A percentile compares a stretch with the other conserved stretches of the same genome.
Conservation (phyloP, 139 green algal genomes). For the Tetradesmus lagerheimii region DNA sequence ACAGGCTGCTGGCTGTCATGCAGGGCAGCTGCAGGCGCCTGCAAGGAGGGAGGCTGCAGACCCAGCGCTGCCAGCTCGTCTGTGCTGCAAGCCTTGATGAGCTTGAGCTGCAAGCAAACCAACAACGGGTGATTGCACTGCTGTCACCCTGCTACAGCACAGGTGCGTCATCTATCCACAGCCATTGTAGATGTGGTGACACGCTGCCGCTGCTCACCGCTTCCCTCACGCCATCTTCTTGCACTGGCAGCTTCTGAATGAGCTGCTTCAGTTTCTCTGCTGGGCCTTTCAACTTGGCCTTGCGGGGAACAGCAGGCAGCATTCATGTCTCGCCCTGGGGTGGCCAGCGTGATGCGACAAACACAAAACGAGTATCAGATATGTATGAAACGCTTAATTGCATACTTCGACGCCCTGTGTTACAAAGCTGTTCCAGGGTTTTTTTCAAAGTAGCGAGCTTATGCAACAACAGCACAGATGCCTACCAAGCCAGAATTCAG, state of each 20-base stretch:
- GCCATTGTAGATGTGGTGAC: neutral
- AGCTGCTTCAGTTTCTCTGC: slow-evolving; percentile 11
- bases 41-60: slow-evolving; percentile 58
- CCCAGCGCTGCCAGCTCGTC: slow-evolving; percentile 54
- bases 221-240: neutral
- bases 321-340: neutral
- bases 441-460: neutral
- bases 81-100: slow-evolving; percentile 48
- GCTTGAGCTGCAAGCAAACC: slow-evolving; percentile 9
- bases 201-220: neutral
- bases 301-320: neutral
- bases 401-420: neutral
- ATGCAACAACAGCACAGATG: neutral
- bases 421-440: neutral
- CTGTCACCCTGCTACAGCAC: neutral
- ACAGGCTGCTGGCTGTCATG: slow-evolving; percentile 34
- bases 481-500: too few species aligned
- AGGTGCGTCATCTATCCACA: neutral
- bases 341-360: neutral
- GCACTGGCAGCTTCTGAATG: neutral
- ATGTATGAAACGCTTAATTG: neutral
- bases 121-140: neutral
- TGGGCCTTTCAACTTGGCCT: neutral
- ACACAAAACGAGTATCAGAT: neutral
- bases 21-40: slow-evolving; percentile 20